phyloP scores from a whole-genome alignment of 441 rosid species.

The Brassica balearica region DNA sequence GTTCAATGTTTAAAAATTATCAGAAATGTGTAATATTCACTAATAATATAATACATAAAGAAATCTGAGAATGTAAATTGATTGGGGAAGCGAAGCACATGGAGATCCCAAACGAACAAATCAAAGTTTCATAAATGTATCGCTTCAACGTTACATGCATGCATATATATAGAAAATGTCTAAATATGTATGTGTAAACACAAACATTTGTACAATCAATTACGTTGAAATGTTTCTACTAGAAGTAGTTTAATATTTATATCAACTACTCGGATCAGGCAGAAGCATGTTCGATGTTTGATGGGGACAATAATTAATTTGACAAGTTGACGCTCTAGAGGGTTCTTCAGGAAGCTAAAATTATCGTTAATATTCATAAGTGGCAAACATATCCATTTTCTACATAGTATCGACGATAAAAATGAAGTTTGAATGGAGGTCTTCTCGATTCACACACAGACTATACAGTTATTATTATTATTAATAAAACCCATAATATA shows the following conservation, averaged over 20 bases:
- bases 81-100: conserved; percentile 31
- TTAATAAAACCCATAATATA: neutral
- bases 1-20: neutral
- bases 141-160: conserved; percentile 35
- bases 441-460: neutral
- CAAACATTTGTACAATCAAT: conserved; percentile 37
- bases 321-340: conserved; percentile 41
- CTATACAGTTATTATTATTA: neutral
- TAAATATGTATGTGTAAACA: conserved; percentile 43
- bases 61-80: neutral
- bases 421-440: neutral
- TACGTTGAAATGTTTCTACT: conserved; percentile 29
- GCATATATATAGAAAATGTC: conserved; percentile 33
- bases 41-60: neutral
- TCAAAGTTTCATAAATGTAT: conserved; percentile 28
- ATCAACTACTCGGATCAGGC: conserved; percentile 39
- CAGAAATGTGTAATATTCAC: neutral
- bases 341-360: conserved; percentile 25
- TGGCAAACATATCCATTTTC: neutral
- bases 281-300: conserved; percentile 47
- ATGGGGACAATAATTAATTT: conserved; percentile 40
- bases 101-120: conserved; percentile 29
- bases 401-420: neutral
- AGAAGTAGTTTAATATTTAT: neutral
- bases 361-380: neutral